These are phyloP conservation scores for Lactarius quietus DNA, from an alignment of 768 basidiomycete species.

Conservation along the genomic window DNA sequence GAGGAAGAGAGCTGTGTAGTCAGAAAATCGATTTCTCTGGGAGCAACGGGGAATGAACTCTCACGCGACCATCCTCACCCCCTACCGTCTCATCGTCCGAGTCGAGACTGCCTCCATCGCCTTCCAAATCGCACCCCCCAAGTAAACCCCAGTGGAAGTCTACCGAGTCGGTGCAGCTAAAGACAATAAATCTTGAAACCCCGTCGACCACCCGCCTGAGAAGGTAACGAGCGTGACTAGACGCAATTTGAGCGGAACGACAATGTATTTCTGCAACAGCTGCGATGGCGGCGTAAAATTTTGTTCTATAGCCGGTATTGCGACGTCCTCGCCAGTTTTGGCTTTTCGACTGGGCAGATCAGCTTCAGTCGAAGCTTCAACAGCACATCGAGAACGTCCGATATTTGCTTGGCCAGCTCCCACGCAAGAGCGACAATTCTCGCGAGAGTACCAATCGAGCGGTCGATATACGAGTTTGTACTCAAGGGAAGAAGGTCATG, in stretches of 20 bases:
- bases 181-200: constrained; percentile 80
- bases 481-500: constrained; percentile 91
- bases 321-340: constrained; percentile 25
- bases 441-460: constrained; percentile 91
- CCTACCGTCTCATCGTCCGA: constrained; percentile 27
- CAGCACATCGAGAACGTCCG: constrained; percentile 84
- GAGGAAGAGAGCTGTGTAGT: constrained; percentile 89
- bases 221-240: constrained; percentile 82
- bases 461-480: constrained; percentile 87
- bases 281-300: constrained; percentile 94
- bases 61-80: constrained; percentile 40
- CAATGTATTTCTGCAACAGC: constrained; percentile 83
- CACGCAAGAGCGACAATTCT: constrained; percentile 94
- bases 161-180: constrained; percentile 97
- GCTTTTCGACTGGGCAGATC: constrained; percentile 35
- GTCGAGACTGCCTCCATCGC: constrained; percentile 22
- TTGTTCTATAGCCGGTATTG: constrained; percentile 34
- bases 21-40: constrained; percentile 81
- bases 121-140: constrained; percentile 34
- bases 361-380: constrained; percentile 63
- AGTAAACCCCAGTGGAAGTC: constrained; percentile 94
- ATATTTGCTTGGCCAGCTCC: constrained; percentile 95
- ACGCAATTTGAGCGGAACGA: constrained; percentile 91
- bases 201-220: constrained; percentile 49
- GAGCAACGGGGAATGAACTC: constrained; percentile 67